Percentiles rank a stretch among this genome's conserved stretches.
phyloP scores from a whole-genome alignment of 306 rosid genomes.

The Castanospermum australe region DNA sequence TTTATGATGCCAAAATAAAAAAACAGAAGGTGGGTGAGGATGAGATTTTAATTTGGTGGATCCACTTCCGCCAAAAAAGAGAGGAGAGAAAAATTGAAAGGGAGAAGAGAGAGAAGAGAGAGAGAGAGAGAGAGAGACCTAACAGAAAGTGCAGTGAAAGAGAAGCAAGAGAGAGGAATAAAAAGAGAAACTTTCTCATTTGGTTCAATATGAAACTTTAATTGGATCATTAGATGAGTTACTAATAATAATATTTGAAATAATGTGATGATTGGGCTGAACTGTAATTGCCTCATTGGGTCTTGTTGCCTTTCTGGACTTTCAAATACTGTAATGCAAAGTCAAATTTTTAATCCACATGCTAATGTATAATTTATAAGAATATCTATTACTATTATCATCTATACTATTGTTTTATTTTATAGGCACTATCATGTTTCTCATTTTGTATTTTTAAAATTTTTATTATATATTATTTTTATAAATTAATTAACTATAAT shows the following conservation, averaged over 20 bases:
- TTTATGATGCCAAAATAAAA: neutral
- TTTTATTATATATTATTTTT: too few species aligned
- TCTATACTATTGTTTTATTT: too few species aligned
- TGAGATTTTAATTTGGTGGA: constrained; percentile 51
- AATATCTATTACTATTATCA: too few species aligned
- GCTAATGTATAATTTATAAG: too few species aligned
- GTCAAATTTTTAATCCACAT: neutral
- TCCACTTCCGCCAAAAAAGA: constrained; percentile 58
- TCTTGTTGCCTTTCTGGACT: neutral
- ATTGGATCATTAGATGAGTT: constrained; percentile 11
- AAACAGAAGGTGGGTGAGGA: constrained; percentile 29
- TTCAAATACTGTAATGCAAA: neutral
- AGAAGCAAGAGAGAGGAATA: constrained; percentile 44
- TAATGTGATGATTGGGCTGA: neutral
- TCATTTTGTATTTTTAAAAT: too few species aligned
- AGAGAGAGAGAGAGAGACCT: neutral
- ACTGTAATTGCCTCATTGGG: neutral
- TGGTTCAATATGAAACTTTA: neutral
- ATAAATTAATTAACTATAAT: too few species aligned
- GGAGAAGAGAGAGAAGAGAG: neutral
- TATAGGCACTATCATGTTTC: too few species aligned
- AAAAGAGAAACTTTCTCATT: neutral
- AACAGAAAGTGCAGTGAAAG: constrained; percentile 61
- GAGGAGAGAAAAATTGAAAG: too few species aligned
- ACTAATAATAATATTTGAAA: neutral